These are phyloP conservation scores for Phytophthora melonis DNA, from an alignment of 352 stramenopile species.

Conservation along the genomic window DNA sequence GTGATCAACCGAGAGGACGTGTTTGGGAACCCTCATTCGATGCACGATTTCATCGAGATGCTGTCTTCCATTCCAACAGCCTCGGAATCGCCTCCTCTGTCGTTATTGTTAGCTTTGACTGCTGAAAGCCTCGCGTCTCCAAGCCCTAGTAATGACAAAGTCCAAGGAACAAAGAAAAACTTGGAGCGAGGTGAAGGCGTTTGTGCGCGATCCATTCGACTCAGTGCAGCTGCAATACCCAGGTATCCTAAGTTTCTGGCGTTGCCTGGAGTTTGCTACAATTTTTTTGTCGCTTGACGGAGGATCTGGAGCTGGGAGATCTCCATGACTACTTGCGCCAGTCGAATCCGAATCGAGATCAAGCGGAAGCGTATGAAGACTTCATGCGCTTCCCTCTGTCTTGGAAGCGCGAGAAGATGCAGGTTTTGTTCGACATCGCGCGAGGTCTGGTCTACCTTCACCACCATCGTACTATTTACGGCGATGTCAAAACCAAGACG, in stretches of 20 bases:
- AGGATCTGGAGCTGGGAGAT: slow-evolving; percentile 6
- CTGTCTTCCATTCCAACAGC: slow-evolving; percentile 13
- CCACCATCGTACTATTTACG: no score
- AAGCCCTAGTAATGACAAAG: slow-evolving; percentile 14
- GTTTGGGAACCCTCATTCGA: slow-evolving; percentile 21
- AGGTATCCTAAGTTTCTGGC: slow-evolving; percentile 50
- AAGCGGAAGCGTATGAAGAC: no score
- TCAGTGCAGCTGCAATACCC: slow-evolving; percentile 47
- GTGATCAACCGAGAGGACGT: slow-evolving; percentile 18
- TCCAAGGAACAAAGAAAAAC: slow-evolving; percentile 28
- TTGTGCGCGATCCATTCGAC: slow-evolving; percentile 47
- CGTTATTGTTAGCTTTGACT: slow-evolving; percentile 23
- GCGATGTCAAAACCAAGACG: slow-evolving; percentile 47
- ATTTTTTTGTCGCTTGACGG: slow-evolving; percentile 55
- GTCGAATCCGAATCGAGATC: no score
- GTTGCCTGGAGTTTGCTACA: slow-evolving; percentile 50
- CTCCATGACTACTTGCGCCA: no score
- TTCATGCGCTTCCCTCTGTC: no score
- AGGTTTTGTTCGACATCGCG: no score
- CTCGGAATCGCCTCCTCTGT: slow-evolving; percentile 21
- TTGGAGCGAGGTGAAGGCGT: slow-evolving; percentile 37
- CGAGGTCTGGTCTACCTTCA: no score
- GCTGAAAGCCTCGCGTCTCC: slow-evolving; percentile 32
- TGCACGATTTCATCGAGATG: slow-evolving; percentile 20
- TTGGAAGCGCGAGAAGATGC: no score